Percentiles rank a stretch among this genome's conserved stretches.
Conservation (phyloP, 805 yeast species). For the Saccharomyces paradoxus region DNA sequence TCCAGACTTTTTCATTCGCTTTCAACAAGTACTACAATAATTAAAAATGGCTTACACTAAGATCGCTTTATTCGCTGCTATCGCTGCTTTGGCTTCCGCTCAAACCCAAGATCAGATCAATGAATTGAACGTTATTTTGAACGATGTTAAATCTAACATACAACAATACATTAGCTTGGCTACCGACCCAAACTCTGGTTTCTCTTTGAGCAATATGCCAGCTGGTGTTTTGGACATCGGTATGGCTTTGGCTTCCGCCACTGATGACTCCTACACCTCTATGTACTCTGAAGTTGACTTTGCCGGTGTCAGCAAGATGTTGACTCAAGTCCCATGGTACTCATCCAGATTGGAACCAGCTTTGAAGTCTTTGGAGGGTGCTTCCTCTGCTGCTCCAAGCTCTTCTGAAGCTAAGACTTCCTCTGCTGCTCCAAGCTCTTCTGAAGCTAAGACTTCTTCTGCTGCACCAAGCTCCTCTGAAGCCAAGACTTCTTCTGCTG, state of each 20-base stretch:
- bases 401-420: constrained; percentile 4
- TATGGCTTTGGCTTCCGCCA: constrained; percentile 23
- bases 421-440: constrained; percentile 5
- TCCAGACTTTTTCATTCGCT: constrained; percentile 9
- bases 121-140: constrained; percentile 16
- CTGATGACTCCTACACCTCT: constrained; percentile 31
- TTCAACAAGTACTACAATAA: not conserved
- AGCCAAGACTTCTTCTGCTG: constrained; percentile 6
- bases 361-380: constrained; percentile 4
- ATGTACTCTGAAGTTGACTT: constrained; percentile 26
- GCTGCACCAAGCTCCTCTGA: constrained; percentile 8
- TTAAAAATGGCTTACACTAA: constrained; percentile 10
- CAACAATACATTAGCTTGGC: constrained; percentile 12
- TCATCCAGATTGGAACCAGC: constrained; percentile 21
- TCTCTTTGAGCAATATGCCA: constrained; percentile 15
- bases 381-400: constrained; percentile 3
- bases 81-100: constrained; percentile 14
- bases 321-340: constrained; percentile 32
- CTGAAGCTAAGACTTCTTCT: constrained; percentile 4
- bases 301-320: constrained; percentile 20
- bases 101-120: constrained; percentile 13
- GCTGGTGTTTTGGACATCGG: constrained; percentile 18
- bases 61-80: constrained; percentile 15
- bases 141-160: constrained; percentile 16
- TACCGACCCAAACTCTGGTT: constrained; percentile 7